These are phyloP conservation scores for Syzygium malaccense DNA, from an alignment of 441 rosid genomes.

Conservation along the genomic window DNA sequence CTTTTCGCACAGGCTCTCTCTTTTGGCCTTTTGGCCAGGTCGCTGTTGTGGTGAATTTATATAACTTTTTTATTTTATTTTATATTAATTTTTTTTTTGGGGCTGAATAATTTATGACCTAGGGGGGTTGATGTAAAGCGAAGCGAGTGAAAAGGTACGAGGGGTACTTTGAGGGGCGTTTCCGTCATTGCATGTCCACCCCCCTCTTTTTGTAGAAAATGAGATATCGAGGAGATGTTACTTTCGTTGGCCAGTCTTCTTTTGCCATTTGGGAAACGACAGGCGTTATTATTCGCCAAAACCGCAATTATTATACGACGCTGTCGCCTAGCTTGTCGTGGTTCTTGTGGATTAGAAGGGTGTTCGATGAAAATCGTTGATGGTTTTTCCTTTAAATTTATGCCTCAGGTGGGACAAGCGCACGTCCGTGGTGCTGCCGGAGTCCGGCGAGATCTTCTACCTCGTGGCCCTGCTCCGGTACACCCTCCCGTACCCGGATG, in stretches of 20 bases:
- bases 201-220: constrained; percentile 22
- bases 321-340: constrained; percentile 27
- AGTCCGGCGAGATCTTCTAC: constrained; percentile 66
- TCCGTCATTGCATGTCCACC: constrained; percentile 4
- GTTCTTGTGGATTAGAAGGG: background rate
- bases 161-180: constrained; percentile 14
- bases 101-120: background rate
- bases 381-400: background rate
- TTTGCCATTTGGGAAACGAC: constrained; percentile 32
- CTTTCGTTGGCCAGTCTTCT: constrained; percentile 16
- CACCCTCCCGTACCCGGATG: constrained; percentile 24
- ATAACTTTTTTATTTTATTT: background rate
- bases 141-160: background rate
- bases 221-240: constrained; percentile 29
- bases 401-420: constrained; percentile 63
- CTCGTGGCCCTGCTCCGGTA: constrained; percentile 82
- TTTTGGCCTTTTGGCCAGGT: background rate
- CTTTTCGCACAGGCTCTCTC: background rate
- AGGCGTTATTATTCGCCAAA: constrained; percentile 30
- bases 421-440: constrained; percentile 60
- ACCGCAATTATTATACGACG: constrained; percentile 21
- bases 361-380: background rate
- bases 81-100: background rate
- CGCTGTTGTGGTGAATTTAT: background rate
- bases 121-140: background rate